Evolutionary conservation across 73 alveolate genomes (phyloP), one percentile per base, ranked within the genome.

Genomic region (Paramecium octaurelia): DNA sequence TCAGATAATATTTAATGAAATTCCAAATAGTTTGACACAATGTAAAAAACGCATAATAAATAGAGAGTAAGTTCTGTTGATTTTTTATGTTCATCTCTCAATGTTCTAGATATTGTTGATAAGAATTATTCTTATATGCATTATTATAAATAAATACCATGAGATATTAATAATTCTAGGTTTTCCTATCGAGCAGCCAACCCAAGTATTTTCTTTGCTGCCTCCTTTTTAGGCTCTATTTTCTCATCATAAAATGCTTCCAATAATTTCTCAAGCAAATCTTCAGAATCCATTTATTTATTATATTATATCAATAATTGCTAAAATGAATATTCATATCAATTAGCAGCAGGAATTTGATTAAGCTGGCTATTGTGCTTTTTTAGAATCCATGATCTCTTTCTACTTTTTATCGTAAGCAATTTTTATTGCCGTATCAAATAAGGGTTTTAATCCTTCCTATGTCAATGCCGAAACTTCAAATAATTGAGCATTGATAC

Each of bases 31-130:
- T 97, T 97, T 10, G 99, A 97, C 92, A 95, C 93, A 12, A 99
- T 98, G 75, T 97, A 95, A 96, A 98, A 98, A 43, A 97, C 94
- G 85, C 97, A 95, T 54, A 97, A 94, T 86, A 98, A 92, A 95
- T 96, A 97, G 48, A 98, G 92, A 36, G 99, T 92, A 35, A 98
- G 96, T 85, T 98, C 99, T 46, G 95, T 85, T 42, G 95, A 85
- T 88, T 97, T 97, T 93, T 97, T 98, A 44, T 95, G 97, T 48
- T 98, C 99, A 95, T 97, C 99, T 76, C 98, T 85, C 23, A 98
- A 93, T 35, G 99, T 97, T 71, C 99, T 42, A 9, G 91, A 80
- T 21, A 80, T 40, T 10, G 91, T 80, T 18, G 91, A 80, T 24
- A 80, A 64, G 38, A 80, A 80, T 46, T 80, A 21, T 80, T 80